Conservation (phyloP, 73 alveolate genomes). For the Urostyla sp. region DNA sequence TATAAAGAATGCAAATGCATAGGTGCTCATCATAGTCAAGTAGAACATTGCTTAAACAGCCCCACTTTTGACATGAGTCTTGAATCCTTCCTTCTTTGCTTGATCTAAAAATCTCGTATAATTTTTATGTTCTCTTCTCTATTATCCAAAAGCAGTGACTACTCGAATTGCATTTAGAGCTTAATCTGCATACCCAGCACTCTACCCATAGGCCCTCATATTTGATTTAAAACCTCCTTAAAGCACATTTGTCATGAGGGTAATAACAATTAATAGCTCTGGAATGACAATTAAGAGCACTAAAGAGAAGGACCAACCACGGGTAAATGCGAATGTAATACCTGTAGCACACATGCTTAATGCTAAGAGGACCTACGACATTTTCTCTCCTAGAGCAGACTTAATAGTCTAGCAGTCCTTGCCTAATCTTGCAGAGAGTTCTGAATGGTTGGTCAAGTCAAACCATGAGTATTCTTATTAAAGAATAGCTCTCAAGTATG, state of each 20-base stretch:
- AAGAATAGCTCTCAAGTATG: slow-evolving; percentile 74
- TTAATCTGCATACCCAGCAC: slow-evolving; percentile 88
- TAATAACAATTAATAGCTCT: slow-evolving; percentile 22
- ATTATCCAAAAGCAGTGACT: slow-evolving; percentile 77
- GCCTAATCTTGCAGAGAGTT: slow-evolving; percentile 68
- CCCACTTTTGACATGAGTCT: slow-evolving; percentile 3
- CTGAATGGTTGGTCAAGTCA: slow-evolving; percentile 78
- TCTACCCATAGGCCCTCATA: slow-evolving; percentile 66
- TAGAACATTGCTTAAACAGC: neutral
- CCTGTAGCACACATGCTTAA: slow-evolving; percentile 67
- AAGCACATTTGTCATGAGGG: slow-evolving; percentile 62
- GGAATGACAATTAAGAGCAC: slow-evolving; percentile 70
- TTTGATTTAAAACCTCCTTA: slow-evolving; percentile 49
- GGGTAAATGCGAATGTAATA: slow-evolving; percentile 61
- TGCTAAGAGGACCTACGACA: slow-evolving; percentile 71
- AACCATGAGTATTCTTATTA: slow-evolving; percentile 83
- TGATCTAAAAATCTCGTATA: slow-evolving; percentile 32
- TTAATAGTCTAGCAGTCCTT: slow-evolving; percentile 76
- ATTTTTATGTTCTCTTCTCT: slow-evolving; percentile 29
- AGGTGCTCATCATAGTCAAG: neutral
- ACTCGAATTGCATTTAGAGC: slow-evolving; percentile 85
- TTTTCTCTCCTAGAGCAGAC: slow-evolving; percentile 83
- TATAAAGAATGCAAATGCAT: slow-evolving; percentile 42
- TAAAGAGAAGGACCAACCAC: slow-evolving; percentile 83
- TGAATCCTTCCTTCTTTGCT: slow-evolving; percentile 35